Percentiles rank a stretch among this genome's conserved stretches.
Evolutionary conservation across 148 eudicot species (phyloP).

Genomic region (Rhododendron kiyosumense): DNA sequence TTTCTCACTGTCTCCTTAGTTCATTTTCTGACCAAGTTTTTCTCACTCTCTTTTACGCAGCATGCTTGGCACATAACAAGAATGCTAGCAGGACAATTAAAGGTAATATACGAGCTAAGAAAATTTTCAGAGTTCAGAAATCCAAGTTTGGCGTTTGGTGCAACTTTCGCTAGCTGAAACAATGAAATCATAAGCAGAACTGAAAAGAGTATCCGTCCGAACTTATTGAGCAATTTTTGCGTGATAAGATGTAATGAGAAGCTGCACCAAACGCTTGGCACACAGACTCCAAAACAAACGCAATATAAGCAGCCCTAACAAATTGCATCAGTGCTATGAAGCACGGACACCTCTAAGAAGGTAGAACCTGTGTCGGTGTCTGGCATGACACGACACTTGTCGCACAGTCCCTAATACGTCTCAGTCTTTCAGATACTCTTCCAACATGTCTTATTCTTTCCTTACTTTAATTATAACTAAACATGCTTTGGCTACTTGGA

Average conservation of each 20-base stretch:
- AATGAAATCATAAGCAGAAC: background rate
- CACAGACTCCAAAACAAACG: background rate
- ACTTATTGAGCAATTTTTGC: background rate
- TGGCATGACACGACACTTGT: background rate
- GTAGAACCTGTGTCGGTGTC: background rate
- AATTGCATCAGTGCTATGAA: background rate
- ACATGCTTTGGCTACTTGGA: background rate
- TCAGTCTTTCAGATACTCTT: background rate
- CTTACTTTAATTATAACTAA: background rate
- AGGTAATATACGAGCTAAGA: slow-evolving; percentile 25
- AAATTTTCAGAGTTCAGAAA: background rate
- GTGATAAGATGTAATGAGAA: background rate
- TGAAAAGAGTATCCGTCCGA: background rate
- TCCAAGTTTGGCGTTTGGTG: background rate
- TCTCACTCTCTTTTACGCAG: slow-evolving; percentile 28
- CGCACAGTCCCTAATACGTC: background rate
- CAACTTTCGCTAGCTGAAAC: background rate
- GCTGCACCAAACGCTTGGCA: background rate
- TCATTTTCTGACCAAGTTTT: background rate
- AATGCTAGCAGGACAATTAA: slow-evolving; percentile 33
- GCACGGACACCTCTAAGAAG: background rate
- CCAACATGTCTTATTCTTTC: background rate
- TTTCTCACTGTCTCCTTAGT: background rate
- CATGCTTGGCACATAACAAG: slow-evolving; percentile 69
- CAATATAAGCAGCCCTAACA: background rate